Evolutionary conservation across 108 stramenopile genomes (phyloP).

Genomic region (Skeletonema grethae): DNA sequence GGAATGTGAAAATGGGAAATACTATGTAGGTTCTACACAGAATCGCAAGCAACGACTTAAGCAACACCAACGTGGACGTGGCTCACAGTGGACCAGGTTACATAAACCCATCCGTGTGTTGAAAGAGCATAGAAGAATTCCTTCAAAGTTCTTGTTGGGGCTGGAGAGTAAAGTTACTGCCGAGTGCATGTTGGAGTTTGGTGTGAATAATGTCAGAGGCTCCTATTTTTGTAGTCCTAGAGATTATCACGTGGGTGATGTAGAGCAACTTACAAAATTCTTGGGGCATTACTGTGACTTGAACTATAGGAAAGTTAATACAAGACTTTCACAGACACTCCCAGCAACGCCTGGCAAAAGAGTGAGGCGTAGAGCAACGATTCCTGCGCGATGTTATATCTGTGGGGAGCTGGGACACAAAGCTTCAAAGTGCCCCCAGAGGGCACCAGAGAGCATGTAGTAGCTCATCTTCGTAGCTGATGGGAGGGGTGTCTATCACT

Average conservation of each 20-base stretch:
- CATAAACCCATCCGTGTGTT: slow-evolving; percentile 53
- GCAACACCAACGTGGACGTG: slow-evolving; percentile 55
- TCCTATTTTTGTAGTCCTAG: slow-evolving; percentile 55
- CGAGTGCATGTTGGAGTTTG: slow-evolving; percentile 56
- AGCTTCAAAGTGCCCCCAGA: slow-evolving; percentile 31
- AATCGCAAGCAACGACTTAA: slow-evolving; percentile 50
- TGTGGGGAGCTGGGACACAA: slow-evolving; percentile 48
- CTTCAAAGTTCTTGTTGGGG: slow-evolving; percentile 49
- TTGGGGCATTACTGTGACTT: slow-evolving; percentile 75
- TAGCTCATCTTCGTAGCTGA: not conserved
- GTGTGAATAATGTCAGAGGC: slow-evolving; percentile 69
- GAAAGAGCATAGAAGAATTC: slow-evolving; percentile 54
- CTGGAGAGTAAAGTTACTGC: slow-evolving; percentile 67
- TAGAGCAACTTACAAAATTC: slow-evolving; percentile 54
- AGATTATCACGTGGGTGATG: slow-evolving; percentile 51
- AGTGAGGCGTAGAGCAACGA: slow-evolving; percentile 9
- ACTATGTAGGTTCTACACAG: slow-evolving; percentile 69
- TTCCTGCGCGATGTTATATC: slow-evolving; percentile 28
- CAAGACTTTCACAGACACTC: slow-evolving; percentile 22
- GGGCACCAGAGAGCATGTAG: not conserved
- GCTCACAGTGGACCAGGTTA: slow-evolving; percentile 59
- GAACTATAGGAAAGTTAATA: slow-evolving; percentile 44
- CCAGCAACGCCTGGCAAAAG: not conserved
- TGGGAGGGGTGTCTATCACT: not conserved
- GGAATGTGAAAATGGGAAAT: slow-evolving; percentile 62